Conservation (phyloP, 176 grass and related monocot species). For the Chrysopogon serrulatus region DNA sequence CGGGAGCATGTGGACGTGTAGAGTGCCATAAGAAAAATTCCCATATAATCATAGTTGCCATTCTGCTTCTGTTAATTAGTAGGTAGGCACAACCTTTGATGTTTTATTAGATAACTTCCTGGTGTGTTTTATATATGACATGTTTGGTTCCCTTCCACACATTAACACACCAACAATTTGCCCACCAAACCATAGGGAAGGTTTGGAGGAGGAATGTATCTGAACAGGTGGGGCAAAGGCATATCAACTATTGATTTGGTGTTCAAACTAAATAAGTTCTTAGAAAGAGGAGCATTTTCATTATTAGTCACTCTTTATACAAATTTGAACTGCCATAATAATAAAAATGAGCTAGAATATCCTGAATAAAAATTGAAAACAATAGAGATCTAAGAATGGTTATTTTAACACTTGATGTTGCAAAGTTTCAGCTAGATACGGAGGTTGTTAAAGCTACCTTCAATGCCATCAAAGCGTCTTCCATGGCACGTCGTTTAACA, state of each 20-base stretch:
- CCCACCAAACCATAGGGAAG: not conserved
- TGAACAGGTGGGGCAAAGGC: not conserved
- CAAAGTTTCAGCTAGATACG: not conserved
- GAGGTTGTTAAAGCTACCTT: slow-evolving; percentile 49
- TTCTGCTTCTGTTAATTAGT: not conserved
- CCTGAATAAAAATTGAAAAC: not conserved
- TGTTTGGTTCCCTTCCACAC: not conserved
- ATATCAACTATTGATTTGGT: not conserved
- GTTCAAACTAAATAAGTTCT: not conserved
- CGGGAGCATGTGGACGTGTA: not conserved
- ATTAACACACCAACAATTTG: not conserved
- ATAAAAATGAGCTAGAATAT: not conserved
- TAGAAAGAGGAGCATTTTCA: not conserved
- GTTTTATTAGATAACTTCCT: not conserved
- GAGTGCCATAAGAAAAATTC: not conserved
- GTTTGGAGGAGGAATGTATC: not conserved
- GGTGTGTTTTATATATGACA: not conserved
- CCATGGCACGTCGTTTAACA: slow-evolving; percentile 83
- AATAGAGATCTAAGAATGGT: not conserved
- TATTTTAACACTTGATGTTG: not conserved
- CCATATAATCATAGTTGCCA: not conserved
- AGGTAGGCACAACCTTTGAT: not conserved
- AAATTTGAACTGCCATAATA: not conserved
- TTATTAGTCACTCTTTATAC: not conserved
- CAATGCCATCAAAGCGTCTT: slow-evolving; percentile 95